A percentile compares a stretch with the other conserved stretches of the same genome.
Conservation (phyloP, 345 rosid genomes). For the Orychophragmus violaceus region DNA sequence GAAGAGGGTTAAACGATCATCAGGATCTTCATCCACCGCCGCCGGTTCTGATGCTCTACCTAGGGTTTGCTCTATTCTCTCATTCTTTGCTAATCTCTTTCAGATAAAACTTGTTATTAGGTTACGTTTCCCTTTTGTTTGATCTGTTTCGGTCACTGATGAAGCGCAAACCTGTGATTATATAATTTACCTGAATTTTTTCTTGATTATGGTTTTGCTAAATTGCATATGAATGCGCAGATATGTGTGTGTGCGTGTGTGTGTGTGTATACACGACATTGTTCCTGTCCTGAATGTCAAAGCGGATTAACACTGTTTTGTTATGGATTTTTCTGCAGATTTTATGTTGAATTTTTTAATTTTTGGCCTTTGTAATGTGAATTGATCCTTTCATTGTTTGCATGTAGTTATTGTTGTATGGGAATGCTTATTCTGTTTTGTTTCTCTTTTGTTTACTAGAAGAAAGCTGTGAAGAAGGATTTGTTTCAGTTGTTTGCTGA, state of each 20-base stretch:
- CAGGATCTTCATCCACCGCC: conserved; percentile 48
- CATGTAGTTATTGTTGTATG: too few species aligned
- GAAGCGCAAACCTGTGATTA: neutral
- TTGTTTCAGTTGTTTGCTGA: conserved; percentile 92
- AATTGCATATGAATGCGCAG: too few species aligned
- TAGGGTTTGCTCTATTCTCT: conserved; percentile 41
- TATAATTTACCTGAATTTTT: neutral
- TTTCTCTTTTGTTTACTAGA: conserved; percentile 32
- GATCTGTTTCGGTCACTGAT: conserved; percentile 13
- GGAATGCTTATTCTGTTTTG: conserved; percentile 4
- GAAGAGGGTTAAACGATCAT: conserved; percentile 80
- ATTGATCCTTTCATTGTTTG: neutral
- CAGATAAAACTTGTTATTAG: conserved; percentile 10
- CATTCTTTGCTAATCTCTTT: too few species aligned
- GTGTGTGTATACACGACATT: too few species aligned
- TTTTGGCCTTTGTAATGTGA: neutral
- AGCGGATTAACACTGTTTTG: too few species aligned
- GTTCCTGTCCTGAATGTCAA: too few species aligned
- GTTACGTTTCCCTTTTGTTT: conserved; percentile 13
- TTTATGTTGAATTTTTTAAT: neutral
- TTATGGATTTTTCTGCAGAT: too few species aligned
- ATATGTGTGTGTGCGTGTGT: too few species aligned
- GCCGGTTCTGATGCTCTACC: conserved; percentile 63
- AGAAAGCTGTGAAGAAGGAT: conserved; percentile 84
- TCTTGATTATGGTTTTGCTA: neutral